These are phyloP conservation scores for Calonectria pseudoreteaudii DNA, from an alignment of 2,329 filamentous ascomycete species.

Conservation along the genomic window DNA sequence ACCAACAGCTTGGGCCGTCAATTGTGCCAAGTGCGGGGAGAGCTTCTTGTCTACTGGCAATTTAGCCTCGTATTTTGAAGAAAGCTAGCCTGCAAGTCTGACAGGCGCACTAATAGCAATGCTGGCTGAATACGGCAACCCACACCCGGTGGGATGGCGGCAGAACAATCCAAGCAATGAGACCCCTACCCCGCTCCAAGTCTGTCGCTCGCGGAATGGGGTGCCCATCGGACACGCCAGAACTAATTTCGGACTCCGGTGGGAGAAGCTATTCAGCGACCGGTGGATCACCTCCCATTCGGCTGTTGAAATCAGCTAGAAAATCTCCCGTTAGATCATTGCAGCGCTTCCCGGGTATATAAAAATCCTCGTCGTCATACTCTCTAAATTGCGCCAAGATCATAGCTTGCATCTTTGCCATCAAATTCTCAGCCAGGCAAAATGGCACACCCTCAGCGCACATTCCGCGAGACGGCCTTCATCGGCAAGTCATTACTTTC, in stretches of 20 bases:
- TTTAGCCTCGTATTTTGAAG: background rate
- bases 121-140: background rate
- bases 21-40: background rate
- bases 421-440: background rate
- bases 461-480: constrained; percentile 51
- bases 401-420: background rate
- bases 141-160: background rate
- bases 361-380: background rate
- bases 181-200: background rate
- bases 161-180: background rate
- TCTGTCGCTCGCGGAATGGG: background rate
- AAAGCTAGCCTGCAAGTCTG: background rate
- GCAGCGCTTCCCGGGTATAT: background rate
- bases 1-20: background rate
- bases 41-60: background rate
- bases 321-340: background rate
- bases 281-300: background rate
- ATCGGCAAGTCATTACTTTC: constrained; percentile 50
- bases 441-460: constrained; percentile 51
- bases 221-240: background rate
- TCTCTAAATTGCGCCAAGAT: background rate
- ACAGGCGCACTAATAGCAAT: constrained; percentile 7
- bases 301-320: background rate
- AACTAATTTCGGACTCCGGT: background rate
- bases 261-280: background rate